A percentile compares a stretch with the other conserved stretches of the same genome.
Conservation (phyloP, 805 yeast species). For the Millerozyma miso region DNA sequence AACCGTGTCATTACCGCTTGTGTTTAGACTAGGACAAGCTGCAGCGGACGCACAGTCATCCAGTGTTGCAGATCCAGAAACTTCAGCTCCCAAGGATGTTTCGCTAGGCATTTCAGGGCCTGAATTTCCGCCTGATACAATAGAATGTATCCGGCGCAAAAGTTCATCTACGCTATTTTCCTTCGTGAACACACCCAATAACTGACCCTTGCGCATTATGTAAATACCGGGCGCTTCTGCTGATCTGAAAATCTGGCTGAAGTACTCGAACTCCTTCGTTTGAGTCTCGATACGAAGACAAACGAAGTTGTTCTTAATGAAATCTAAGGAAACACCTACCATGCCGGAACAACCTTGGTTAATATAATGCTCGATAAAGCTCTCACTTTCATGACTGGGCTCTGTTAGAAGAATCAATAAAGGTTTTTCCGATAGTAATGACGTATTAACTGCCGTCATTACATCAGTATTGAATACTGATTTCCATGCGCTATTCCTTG, state of each 20-base stretch:
- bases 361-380: slow-evolving; percentile 11
- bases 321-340: neutral
- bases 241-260: slow-evolving; percentile 54
- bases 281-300: slow-evolving; percentile 14
- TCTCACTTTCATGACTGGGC: slow-evolving; percentile 9
- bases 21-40: neutral
- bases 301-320: slow-evolving; percentile 8
- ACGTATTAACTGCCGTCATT: slow-evolving; percentile 18
- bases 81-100: neutral
- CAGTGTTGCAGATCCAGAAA: neutral
- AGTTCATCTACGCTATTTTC: slow-evolving; percentile 24
- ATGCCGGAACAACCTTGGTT: neutral
- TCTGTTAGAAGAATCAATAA: slow-evolving; percentile 21
- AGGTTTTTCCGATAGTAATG: slow-evolving; percentile 14
- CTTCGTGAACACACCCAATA: slow-evolving; percentile 40
- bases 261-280: slow-evolving; percentile 22
- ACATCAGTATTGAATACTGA: slow-evolving; percentile 2
- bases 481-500: neutral
- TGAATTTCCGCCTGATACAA: neutral
- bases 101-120: too few relatives aligned
- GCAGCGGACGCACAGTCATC: neutral
- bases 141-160: slow-evolving; percentile 11
- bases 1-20: neutral
- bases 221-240: slow-evolving; percentile 53
- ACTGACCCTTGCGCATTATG: slow-evolving; percentile 45